Evolutionary conservation across 2,329 filamentous ascomycete genomes (phyloP), one percentile per base, ranked within the genome.

Genomic region (Fusarium tuaranense): DNA sequence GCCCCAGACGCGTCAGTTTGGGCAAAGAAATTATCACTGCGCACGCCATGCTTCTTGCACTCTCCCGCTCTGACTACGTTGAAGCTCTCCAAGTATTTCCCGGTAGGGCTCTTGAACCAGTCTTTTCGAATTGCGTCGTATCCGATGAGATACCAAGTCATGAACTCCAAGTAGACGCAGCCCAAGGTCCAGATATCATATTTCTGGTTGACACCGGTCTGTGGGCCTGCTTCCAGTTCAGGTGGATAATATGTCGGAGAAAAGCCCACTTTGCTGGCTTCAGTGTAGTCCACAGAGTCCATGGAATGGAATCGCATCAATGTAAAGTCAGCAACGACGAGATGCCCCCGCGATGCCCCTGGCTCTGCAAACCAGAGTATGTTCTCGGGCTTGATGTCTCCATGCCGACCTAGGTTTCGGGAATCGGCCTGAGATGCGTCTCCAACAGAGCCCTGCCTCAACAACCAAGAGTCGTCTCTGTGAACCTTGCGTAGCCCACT

Each of bases 141-240:
- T 2, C 65, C 65, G n/a, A 67, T 60, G 3, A 67, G 48, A 36
- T 63, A 36, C 65, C 65, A 67, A 2, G 38, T 67, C 2, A 67
- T 58, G 4, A 63, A 67, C 18, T 67, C 65, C 3, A 67, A 30
- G 20, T 63, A 67, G 14, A 63, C 65, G 16, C 65, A 67, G 4
- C 59, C 65, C 3, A 67, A 7, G 0, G 59, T 67, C 65, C 65
- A 67, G 48, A 51, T 63, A 3, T 67, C 65, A n/a, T 58, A 67
- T 32, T 13, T 58, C 8, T 67, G 65, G 13, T 1, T 67, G 10
- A 58, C 60, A 2, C 1, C 3, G 2, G 16, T 20, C 3, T 27
- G 6, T 1, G 2, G 2, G 2, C 8, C n/a, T 10, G 0, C 18
- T 0, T 27, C 58, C 13, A 20, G 41, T 27, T 63, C 59, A 2